Evolutionary conservation across 345 rosid genomes (phyloP).

Genomic region (Isatis tinctoria): DNA sequence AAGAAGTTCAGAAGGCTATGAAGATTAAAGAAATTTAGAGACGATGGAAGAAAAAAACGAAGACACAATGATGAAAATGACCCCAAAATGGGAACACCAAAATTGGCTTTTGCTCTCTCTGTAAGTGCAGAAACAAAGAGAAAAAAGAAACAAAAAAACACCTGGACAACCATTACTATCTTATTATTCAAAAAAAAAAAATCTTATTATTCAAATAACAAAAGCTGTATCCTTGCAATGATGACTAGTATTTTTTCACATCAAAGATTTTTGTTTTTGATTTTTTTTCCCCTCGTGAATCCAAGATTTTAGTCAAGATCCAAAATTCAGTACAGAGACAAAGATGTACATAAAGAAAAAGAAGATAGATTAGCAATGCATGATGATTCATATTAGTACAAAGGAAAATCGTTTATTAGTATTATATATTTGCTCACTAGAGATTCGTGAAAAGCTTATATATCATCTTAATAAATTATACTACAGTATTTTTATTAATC

Average conservation of each 20-base stretch:
- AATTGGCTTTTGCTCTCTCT: slow-evolving; percentile 20
- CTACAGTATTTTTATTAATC: not conserved
- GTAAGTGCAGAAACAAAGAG: slow-evolving; percentile 1
- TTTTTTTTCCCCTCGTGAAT: not conserved
- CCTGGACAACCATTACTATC: not conserved
- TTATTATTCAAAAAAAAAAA: slow-evolving; percentile 17
- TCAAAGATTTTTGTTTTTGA: not conserved
- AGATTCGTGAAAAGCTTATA: not conserved
- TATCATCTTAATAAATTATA: not conserved
- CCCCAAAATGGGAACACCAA: slow-evolving; percentile 19
- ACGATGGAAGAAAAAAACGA: not conserved
- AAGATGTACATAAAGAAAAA: not conserved
- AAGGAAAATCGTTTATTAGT: not conserved
- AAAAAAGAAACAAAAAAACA: not conserved
- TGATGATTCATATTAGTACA: not conserved
- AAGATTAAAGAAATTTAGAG: not conserved
- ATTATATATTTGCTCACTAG: not conserved
- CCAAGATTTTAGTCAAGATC: not conserved
- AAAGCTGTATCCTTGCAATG: slow-evolving; percentile 13
- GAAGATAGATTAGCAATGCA: not conserved
- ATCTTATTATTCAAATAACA: slow-evolving; percentile 11
- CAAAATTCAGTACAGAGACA: not conserved
- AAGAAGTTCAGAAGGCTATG: not conserved
- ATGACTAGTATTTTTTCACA: slow-evolving; percentile 4
- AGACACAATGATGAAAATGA: slow-evolving; percentile 19